Conservation (phyloP, 352 stramenopile genomes). For the Globisporangium cylindrosporum region DNA sequence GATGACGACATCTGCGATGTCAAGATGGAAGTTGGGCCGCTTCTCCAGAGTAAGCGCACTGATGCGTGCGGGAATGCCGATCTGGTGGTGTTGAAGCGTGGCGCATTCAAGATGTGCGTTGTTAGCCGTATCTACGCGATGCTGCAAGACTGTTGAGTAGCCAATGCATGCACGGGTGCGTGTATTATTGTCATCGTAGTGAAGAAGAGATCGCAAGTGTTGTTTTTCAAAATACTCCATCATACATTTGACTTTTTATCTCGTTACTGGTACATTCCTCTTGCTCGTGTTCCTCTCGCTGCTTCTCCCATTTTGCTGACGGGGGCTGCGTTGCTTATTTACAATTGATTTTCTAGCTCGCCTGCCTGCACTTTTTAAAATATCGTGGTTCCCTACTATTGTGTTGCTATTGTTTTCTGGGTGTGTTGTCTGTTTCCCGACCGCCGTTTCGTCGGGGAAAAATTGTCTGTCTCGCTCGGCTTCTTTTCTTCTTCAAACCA, state of each 20-base stretch:
- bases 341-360: slow-evolving; percentile 8
- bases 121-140: neutral
- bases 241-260: slow-evolving; percentile 14
- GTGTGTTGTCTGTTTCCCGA: slow-evolving; percentile 2
- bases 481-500: slow-evolving; percentile 10
- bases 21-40: neutral
- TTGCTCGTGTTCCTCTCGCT: neutral
- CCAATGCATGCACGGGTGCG: neutral
- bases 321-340: slow-evolving; percentile 9
- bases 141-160: neutral
- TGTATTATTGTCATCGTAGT: neutral
- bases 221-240: slow-evolving; percentile 18
- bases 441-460: slow-evolving; percentile 3
- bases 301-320: slow-evolving; percentile 9
- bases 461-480: slow-evolving; percentile 7
- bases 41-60: neutral
- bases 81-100: neutral
- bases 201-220: neutral
- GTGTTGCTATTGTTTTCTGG: slow-evolving; percentile 11
- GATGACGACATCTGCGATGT: neutral
- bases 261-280: slow-evolving; percentile 9
- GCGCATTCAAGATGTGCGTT: neutral
- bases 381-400: slow-evolving; percentile 1
- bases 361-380: slow-evolving; percentile 14
- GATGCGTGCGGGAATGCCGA: neutral